Base-by-base conservation (phyloP, 495 filamentous ascomycete genomes). In the Massariosphaeria phaeospora region DNA sequence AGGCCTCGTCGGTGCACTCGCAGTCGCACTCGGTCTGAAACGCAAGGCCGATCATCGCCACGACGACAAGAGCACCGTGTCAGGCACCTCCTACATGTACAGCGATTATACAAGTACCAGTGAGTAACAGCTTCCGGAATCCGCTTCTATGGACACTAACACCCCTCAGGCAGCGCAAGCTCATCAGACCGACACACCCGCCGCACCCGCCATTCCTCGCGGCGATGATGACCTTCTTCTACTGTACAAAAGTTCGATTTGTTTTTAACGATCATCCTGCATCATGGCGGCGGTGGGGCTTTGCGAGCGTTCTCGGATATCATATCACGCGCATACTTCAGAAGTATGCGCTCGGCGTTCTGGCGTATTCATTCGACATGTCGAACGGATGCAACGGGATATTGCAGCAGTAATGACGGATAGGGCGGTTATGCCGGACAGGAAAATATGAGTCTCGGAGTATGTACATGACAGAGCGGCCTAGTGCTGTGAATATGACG, bases 21-120 rank as follows among this genome's bases (percentile, higher is more conserved):
- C 84, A 46, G 70, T 90, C 23, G 74, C 87, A 33, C 73, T 96
- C 42, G 90, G 88, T n/a, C 61, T 95, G 67, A 86, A 79, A 74
- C 79, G 84, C 60, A 74, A 69, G 61, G 70, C 68, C 52, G 78
- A 85, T 45, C 72, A 78, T 42, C 78, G 58, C 43, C 55, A 69
- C n/a, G 67, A 70, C 46, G 61, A 71, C 50, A 65, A 68, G 63
- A 65, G 57, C 50, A 69, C 67, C 31, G 57, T 48, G 11, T 34
- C 43, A 11, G 57, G 56, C 9, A 60, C 50, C 20, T 54, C 55
- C 2, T 65, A 63, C 20, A 39, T 34, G 2, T 63, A 56, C 52
- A 62, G 63, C 48, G 62, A 68, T 44, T 71, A 71, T 48, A 70
- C 69, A 13, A 70, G 67, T 49, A 52, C 60, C 20, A 70, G 69